Evolutionary conservation across 352 stramenopile species (phyloP).

Genomic region (Aphanomyces stellatus): DNA sequence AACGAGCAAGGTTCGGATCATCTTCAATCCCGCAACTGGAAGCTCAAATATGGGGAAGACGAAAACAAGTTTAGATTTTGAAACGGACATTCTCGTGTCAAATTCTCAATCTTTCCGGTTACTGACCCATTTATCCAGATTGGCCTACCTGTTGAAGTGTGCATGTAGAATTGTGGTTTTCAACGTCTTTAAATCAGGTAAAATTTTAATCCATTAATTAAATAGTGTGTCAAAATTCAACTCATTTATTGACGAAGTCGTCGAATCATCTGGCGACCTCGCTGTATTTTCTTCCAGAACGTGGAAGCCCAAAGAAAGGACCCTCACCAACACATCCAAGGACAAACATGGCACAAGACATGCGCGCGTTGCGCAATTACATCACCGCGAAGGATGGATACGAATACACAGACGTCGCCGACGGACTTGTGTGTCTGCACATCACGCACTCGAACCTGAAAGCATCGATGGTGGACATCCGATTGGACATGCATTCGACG

Average conservation of each 20-base stretch:
- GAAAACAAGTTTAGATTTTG: not conserved
- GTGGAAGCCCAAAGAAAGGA: no score
- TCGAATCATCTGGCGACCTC: no score
- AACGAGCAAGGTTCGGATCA: no score
- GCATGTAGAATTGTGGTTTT: no score
- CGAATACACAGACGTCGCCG: constrained; percentile 78
- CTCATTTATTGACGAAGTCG: no score
- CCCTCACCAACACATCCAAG: not conserved
- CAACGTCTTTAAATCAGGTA: not conserved
- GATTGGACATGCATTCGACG: constrained; percentile 90
- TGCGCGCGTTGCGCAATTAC: constrained; percentile 64
- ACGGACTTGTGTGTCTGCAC: constrained; percentile 89
- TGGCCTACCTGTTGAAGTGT: no score
- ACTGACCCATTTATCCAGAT: not conserved
- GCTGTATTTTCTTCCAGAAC: no score
- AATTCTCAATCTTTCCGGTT: constrained; percentile 10
- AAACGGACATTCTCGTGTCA: not conserved
- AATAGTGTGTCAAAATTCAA: not conserved
- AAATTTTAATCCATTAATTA: not conserved
- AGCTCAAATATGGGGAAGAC: no score
- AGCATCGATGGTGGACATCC: constrained; percentile 95
- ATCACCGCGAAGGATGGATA: constrained; percentile 77
- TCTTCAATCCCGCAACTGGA: no score
- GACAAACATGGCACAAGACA: constrained; percentile 53
- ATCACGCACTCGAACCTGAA: constrained; percentile 98